These are phyloP conservation scores for Polysphondylium violaceum DNA, from an alignment of 78 protist genomes.

Conservation along the genomic window DNA sequence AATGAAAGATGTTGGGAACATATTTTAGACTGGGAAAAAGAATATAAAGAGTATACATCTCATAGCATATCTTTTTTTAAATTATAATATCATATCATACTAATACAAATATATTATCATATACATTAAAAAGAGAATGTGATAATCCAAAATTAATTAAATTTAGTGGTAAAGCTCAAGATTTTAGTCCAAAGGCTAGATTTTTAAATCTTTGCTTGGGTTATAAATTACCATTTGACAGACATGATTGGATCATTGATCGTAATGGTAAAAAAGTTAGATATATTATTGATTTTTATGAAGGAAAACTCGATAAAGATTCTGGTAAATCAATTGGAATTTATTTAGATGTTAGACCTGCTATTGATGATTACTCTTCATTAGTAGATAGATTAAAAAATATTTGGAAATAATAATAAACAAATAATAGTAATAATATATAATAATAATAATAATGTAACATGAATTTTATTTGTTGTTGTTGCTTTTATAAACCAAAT, in stretches of 20 bases:
- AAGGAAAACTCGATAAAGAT: conserved; percentile 54
- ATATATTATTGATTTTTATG: conserved; percentile 90
- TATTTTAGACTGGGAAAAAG: conserved; percentile 85
- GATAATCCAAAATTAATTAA: conserved; percentile 57
- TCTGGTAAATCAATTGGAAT: conserved; percentile 68
- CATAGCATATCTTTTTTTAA: not conserved
- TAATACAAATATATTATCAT: not conserved
- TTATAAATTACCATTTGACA: conserved; percentile 88
- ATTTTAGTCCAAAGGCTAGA: conserved; percentile 88
- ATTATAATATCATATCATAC: not conserved
- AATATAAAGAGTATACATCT: conserved; percentile 40
- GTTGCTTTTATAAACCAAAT: conserved; percentile 33
- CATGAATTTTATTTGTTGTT: not conserved
- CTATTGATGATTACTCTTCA: conserved; percentile 49
- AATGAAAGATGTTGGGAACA: conserved; percentile 90
- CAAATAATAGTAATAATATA: not conserved
- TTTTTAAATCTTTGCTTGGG: conserved; percentile 74
- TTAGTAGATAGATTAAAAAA: conserved; percentile 44
- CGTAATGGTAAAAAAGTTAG: conserved; percentile 87
- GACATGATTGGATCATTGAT: conserved; percentile 93
- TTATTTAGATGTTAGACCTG: conserved; percentile 83
- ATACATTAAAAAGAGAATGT: conserved; percentile 44
- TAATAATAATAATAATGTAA: not conserved
- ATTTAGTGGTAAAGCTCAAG: conserved; percentile 87
- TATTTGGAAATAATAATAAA: conserved; percentile 27